These are phyloP conservation scores for Eustoma russellianum DNA, from an alignment of 257 asterid genomes.

Conservation along the genomic window DNA sequence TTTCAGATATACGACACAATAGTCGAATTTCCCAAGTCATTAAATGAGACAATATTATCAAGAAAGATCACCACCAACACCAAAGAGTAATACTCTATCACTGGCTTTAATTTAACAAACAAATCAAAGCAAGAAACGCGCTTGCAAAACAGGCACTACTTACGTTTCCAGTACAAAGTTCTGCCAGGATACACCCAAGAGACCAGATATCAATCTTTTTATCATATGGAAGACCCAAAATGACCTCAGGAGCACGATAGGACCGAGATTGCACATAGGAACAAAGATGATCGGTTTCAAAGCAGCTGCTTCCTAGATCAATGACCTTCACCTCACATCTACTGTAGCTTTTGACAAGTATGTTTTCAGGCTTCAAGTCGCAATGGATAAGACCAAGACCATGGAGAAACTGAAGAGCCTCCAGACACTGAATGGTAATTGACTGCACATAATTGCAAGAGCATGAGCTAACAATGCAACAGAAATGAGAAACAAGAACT, in stretches of 20 bases:
- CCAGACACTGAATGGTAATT: slow-evolving; percentile 93
- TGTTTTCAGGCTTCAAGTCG: slow-evolving; percentile 97
- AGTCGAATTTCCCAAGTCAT: too few species aligned
- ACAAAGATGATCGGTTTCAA: slow-evolving; percentile 94
- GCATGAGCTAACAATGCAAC: slow-evolving; percentile 15
- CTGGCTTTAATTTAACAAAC: too few species aligned
- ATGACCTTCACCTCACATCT: slow-evolving; percentile 98
- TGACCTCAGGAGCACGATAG: slow-evolving; percentile 96
- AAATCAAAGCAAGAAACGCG: too few species aligned
- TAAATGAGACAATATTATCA: too few species aligned
- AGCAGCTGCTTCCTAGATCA: slow-evolving; percentile 96
- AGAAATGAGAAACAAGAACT: slow-evolving; percentile 11
- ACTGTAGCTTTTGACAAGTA: slow-evolving; percentile 98
- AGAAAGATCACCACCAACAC: too few species aligned
- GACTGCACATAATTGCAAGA: slow-evolving; percentile 44
- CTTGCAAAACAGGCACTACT: slow-evolving; percentile 18
- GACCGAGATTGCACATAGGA: slow-evolving; percentile 97
- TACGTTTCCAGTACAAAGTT: slow-evolving; percentile 97
- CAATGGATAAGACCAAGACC: slow-evolving; percentile 97
- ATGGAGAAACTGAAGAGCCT: slow-evolving; percentile 90
- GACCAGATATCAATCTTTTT: slow-evolving; percentile 96
- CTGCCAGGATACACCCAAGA: slow-evolving; percentile 97
- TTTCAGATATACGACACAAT: too few species aligned
- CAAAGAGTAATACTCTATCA: too few species aligned
- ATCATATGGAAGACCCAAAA: slow-evolving; percentile 91